These are phyloP conservation scores for Pyricularia pennisetigena DNA, from an alignment of 2,329 filamentous ascomycete genomes.

Conservation along the genomic window DNA sequence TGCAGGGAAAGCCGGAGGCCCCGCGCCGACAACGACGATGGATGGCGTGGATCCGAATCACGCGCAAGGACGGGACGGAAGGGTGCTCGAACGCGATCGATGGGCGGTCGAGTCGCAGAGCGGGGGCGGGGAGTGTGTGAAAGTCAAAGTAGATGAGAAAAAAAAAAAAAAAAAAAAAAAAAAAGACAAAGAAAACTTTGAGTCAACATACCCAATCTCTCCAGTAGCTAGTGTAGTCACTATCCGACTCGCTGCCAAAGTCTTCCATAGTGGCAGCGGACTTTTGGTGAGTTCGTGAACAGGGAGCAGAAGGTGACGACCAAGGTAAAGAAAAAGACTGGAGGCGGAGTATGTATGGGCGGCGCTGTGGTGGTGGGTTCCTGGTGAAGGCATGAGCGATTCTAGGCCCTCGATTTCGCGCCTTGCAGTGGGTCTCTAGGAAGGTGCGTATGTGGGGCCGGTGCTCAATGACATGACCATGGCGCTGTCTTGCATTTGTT, in stretches of 20 bases:
- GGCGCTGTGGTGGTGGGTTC: not conserved
- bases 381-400: not conserved
- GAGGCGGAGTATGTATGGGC: not conserved
- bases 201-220: conserved; percentile 80
- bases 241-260: conserved; percentile 95
- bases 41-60: conserved; percentile 4
- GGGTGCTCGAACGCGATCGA: not conserved
- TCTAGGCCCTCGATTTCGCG: not conserved
- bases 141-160: not conserved
- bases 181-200: not conserved
- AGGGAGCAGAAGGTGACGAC: not conserved
- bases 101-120: not conserved
- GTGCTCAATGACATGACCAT: not conserved
- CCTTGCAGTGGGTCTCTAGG: not conserved
- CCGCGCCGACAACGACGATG: not conserved
- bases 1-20: not conserved
- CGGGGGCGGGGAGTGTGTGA: not conserved
- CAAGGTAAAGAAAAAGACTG: not conserved
- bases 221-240: conserved; percentile 99
- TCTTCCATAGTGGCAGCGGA: conserved; percentile 65
- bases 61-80: conserved; percentile 1
- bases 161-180: not conserved
- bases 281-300: not conserved
- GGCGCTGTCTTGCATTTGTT: not conserved
- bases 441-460: not conserved